Evolutionary conservation across 768 basidiomycete species (phyloP).

Genomic region (Trametes villosa): DNA sequence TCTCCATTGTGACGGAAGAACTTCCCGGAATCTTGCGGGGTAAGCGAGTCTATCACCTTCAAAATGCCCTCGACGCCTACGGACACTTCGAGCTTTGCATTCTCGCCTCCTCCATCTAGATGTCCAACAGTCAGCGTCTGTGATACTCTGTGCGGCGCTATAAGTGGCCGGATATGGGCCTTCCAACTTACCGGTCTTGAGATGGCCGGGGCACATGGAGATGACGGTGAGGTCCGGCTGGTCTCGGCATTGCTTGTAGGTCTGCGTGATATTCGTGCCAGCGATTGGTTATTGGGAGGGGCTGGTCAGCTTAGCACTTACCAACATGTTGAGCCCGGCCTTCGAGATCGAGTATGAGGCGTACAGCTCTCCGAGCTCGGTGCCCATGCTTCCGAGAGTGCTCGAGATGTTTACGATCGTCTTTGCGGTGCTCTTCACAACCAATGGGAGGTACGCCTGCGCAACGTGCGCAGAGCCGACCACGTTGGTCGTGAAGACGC

Average conservation of each 20-base stretch:
- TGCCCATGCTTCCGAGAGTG: neutral
- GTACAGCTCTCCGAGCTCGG: neutral
- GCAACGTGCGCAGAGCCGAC: slow-evolving; percentile 7
- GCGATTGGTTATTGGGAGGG: no score
- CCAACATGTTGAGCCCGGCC: slow-evolving; percentile 22
- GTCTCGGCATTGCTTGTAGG: slow-evolving; percentile 21
- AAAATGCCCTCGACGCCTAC: slow-evolving; percentile 12
- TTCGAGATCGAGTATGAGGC: slow-evolving; percentile 13
- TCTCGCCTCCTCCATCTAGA: slow-evolving; percentile 14
- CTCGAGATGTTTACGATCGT: slow-evolving; percentile 20
- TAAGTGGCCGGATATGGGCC: no score
- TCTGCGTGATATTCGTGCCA: no score
- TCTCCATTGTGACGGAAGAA: slow-evolving; percentile 10
- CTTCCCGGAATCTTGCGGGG: slow-evolving; percentile 10
- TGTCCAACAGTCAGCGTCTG: neutral
- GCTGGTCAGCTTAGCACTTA: no score
- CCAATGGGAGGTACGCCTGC: slow-evolving; percentile 12
- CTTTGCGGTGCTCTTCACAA: slow-evolving; percentile 11
- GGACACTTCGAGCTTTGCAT: neutral
- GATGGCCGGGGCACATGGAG: slow-evolving; percentile 20
- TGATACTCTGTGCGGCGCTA: no score
- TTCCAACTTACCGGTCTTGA: slow-evolving; percentile 26
- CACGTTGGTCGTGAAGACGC: slow-evolving; percentile 12
- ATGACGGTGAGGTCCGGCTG: slow-evolving; percentile 20
- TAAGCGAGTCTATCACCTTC: slow-evolving; percentile 6